Evolutionary conservation across 2,329 filamentous ascomycete genomes (phyloP).

Genomic region (Arthrobotrys entomopaga): DNA sequence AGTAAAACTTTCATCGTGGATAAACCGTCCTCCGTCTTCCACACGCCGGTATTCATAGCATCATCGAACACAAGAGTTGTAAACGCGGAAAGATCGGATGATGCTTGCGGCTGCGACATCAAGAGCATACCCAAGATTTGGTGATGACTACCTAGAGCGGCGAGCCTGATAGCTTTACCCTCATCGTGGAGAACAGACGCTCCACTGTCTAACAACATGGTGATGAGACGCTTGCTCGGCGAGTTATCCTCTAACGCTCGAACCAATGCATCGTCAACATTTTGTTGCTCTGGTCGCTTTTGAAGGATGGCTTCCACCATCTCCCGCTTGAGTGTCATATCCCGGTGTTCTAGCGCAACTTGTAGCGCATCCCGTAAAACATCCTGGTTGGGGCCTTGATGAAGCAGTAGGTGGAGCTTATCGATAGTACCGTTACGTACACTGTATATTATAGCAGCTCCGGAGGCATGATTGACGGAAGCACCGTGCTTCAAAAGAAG

Average conservation of each 20-base stretch:
- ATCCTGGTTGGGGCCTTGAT: slow-evolving; percentile 10
- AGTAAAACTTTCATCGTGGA: slow-evolving; percentile 39
- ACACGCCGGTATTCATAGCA: slow-evolving; percentile 42
- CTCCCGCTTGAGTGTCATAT: slow-evolving; percentile 12
- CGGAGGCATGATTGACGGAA: slow-evolving; percentile 46
- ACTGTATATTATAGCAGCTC: slow-evolving; percentile 34
- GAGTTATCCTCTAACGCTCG: slow-evolving; percentile 34
- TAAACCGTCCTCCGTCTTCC: slow-evolving; percentile 48
- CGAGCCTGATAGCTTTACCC: slow-evolving; percentile 33
- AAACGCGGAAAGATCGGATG: slow-evolving; percentile 21
- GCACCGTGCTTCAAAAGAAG: slow-evolving; percentile 40
- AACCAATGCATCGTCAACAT: slow-evolving; percentile 42
- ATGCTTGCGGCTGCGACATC: neutral
- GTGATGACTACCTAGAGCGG: slow-evolving; percentile 31
- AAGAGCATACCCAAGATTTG: slow-evolving; percentile 31
- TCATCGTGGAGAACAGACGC: slow-evolving; percentile 42
- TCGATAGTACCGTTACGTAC: slow-evolving; percentile 29
- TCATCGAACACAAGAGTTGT: slow-evolving; percentile 40
- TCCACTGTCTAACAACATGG: slow-evolving; percentile 39
- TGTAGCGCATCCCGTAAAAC: slow-evolving; percentile 43
- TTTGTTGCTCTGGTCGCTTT: slow-evolving; percentile 27
- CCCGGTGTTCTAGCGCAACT: slow-evolving; percentile 34
- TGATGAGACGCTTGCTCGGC: slow-evolving; percentile 36
- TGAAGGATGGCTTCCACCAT: slow-evolving; percentile 44
- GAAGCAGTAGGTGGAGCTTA: slow-evolving; percentile 28